Conservation (phyloP, 805 yeast species). For the Metschnikowia kunwiensis region DNA sequence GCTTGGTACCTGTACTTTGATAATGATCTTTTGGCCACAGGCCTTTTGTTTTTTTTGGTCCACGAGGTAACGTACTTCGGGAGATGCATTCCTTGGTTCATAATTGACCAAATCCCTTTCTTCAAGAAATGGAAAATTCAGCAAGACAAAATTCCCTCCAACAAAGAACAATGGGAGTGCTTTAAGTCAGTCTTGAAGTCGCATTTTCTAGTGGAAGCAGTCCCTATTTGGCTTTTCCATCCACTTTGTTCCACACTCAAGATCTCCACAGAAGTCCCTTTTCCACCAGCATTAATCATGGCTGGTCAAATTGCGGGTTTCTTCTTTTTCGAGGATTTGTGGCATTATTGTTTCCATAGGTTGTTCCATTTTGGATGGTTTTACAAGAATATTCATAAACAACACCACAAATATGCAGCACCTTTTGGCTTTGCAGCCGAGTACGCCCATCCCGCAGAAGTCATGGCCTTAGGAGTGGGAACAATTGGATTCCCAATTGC, state of each 20-base stretch:
- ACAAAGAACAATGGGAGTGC: slow-evolving; percentile 61
- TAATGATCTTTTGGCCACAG: slow-evolving; percentile 57
- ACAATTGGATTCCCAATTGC: slow-evolving; percentile 59
- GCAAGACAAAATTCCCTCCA: slow-evolving; percentile 49
- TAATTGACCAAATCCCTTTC: slow-evolving; percentile 51
- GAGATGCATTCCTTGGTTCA: slow-evolving; percentile 57
- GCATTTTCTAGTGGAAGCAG: slow-evolving; percentile 56
- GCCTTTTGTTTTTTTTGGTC: slow-evolving; percentile 50
- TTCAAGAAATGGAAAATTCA: slow-evolving; percentile 55
- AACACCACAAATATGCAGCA: slow-evolving; percentile 60
- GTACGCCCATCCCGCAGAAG: slow-evolving; percentile 60
- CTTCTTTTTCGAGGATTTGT: slow-evolving; percentile 52
- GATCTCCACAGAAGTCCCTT: slow-evolving; percentile 50
- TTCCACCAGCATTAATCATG: slow-evolving; percentile 46
- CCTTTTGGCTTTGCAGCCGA: slow-evolving; percentile 63
- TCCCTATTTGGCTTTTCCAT: slow-evolving; percentile 63
- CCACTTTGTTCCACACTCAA: slow-evolving; percentile 51
- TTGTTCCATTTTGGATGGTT: slow-evolving; percentile 54
- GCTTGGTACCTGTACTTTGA: slow-evolving; percentile 53
- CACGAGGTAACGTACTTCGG: slow-evolving; percentile 60
- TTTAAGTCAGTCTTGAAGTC: slow-evolving; percentile 54
- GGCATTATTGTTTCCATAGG: slow-evolving; percentile 63
- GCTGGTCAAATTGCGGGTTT: slow-evolving; percentile 45
- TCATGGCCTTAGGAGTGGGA: slow-evolving; percentile 54
- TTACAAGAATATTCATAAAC: slow-evolving; percentile 57